Evolutionary conservation across 495 filamentous ascomycete species (phyloP), one percentile per base, ranked within the genome.

Genomic region (Penicillium roqueforti): DNA sequence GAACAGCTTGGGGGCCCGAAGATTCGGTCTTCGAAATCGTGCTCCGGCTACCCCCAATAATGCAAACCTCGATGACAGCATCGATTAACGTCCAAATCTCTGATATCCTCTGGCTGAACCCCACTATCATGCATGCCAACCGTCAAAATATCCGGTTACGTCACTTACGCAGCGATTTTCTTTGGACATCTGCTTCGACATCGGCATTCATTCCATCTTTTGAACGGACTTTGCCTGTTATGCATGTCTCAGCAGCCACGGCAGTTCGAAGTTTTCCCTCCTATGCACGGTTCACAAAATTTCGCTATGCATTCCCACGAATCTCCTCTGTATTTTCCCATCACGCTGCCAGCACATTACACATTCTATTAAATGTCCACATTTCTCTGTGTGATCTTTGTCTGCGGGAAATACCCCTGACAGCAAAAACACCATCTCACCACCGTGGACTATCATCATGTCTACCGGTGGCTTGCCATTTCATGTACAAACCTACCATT

Each of bases 1-100:
- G 18, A 74, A 76, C 37, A 76, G 70, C 54, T 50, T 77, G 9
- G 71, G 70, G 7, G 54, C 70, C 10, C 68, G 72, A n/a, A 62
- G 65, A 54, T 68, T 76, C 37, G 71, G 67, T 26, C 58, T 72
- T 23, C 60, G 72, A 54, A 65, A 54, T 38, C 71, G 73, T 22
- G 68, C 70, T 13, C 55, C 68, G 23, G 63, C 64, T 20, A 62
- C 59, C 14, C 59, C 62, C 11, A 62, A 68, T 26, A 48, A 58
- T 51, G 48, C 56, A 49, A 72, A 72, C 53, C 38, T 74, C 19
- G 66, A 71, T 34, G 68, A 74, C 50, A 69, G 65, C 56, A 69
- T 75, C 57, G 65, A 73, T 56, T 74, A 60, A 63, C 44, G 32
- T 39, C 43, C 20, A 36, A 14, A 7, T 6, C 32, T 16, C 32